Conservation (phyloP, 129 eudicot species). For the Heracleum sosnowskyi region DNA sequence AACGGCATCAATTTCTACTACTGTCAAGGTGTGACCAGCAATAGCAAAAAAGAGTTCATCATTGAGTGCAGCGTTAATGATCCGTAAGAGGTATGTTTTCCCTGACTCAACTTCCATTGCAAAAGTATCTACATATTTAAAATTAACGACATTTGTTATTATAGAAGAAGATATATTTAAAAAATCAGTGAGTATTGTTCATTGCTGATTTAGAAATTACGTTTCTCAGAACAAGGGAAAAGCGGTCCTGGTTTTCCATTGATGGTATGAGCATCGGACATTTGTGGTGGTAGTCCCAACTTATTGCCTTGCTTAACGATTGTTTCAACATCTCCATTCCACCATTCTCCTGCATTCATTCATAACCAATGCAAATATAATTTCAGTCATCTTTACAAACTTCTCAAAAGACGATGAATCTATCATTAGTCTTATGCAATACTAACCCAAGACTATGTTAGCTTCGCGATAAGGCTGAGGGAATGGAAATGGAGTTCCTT, state of each 20-base stretch:
- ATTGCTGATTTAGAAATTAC: slow-evolving; percentile 1
- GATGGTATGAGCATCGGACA: slow-evolving; percentile 48
- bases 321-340: slow-evolving; percentile 40
- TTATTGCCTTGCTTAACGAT: slow-evolving; percentile 39
- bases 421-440: neutral
- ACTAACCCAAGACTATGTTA: slow-evolving; percentile 12
- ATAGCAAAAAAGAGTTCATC: slow-evolving; percentile 44
- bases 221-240: slow-evolving; percentile 44
- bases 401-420: neutral
- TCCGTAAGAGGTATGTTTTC: slow-evolving; percentile 37
- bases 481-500: slow-evolving; percentile 44
- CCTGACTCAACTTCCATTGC: slow-evolving; percentile 45
- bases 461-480: slow-evolving; percentile 34
- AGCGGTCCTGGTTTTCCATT: slow-evolving; percentile 48
- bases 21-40: slow-evolving; percentile 42
- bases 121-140: too few species aligned
- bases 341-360: slow-evolving; percentile 46
- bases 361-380: neutral
- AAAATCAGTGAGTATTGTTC: too few species aligned
- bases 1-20: slow-evolving; percentile 41
- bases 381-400: neutral
- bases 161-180: too few species aligned
- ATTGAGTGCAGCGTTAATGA: slow-evolving; percentile 42
- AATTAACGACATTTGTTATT: too few species aligned
- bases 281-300: slow-evolving; percentile 40